These are phyloP conservation scores for Boletus eberwhitei DNA, from an alignment of 768 basidiomycete species.

Conservation along the genomic window DNA sequence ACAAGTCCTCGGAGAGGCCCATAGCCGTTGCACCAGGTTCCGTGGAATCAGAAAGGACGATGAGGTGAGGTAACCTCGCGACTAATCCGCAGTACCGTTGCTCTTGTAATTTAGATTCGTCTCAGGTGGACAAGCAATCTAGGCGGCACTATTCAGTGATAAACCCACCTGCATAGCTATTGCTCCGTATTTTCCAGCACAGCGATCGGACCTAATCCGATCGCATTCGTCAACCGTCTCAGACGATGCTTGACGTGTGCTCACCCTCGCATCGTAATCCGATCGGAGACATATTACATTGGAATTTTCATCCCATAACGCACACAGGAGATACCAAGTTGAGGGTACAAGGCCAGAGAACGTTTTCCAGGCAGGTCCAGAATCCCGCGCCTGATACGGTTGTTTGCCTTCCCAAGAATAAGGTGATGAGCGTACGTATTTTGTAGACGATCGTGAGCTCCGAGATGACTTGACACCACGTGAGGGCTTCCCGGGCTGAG, in stretches of 20 bases:
- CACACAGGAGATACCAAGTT: no score
- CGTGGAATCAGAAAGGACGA: not conserved
- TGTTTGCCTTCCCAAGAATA: not conserved
- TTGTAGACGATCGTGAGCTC: not conserved
- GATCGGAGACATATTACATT: not conserved
- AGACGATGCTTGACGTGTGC: not conserved
- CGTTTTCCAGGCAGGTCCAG: not conserved
- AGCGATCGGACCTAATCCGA: not conserved
- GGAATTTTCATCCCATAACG: not conserved
- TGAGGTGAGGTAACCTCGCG: conserved; percentile 1
- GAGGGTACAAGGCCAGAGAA: not conserved
- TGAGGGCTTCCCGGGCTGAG: not conserved
- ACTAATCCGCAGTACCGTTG: not conserved
- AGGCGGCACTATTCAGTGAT: not conserved
- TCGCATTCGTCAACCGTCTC: not conserved
- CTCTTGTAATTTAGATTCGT: no score
- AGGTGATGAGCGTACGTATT: not conserved
- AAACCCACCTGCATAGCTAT: not conserved
- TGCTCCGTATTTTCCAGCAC: not conserved
- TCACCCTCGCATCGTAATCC: not conserved
- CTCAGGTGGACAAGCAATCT: not conserved
- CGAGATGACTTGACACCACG: not conserved
- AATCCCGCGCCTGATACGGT: not conserved
- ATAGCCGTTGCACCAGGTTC: not conserved
- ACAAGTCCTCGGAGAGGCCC: conserved; percentile 12